These are phyloP conservation scores for Beauveria brongniartii DNA, from an alignment of 2,329 filamentous ascomycete species.

Conservation along the genomic window DNA sequence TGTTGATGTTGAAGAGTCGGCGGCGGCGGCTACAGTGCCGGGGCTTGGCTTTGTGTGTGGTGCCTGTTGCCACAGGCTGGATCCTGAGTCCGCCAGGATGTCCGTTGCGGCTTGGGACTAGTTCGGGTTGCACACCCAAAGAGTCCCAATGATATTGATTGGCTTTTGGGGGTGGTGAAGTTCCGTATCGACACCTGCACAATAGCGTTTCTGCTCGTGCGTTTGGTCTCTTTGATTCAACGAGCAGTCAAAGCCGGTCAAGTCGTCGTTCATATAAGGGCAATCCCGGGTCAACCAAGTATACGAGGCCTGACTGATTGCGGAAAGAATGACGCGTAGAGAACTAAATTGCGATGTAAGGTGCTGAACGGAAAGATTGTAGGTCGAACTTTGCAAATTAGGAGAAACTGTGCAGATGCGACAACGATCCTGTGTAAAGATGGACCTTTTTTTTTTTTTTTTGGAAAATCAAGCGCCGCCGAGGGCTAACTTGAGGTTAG, in stretches of 20 bases:
- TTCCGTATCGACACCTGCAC: not conserved
- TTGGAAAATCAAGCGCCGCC: not conserved
- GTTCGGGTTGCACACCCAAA: constrained; percentile 27
- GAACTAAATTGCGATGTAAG: not conserved
- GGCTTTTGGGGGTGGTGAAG: not conserved
- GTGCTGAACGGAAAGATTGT: not conserved
- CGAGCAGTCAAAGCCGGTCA: not conserved
- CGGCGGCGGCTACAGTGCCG: constrained; percentile 19
- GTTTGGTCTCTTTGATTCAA: not conserved
- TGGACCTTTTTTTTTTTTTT: not conserved
- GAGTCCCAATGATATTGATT: constrained; percentile 20
- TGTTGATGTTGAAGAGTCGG: constrained; percentile 24
- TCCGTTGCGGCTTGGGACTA: constrained; percentile 20
- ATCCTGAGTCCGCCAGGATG: constrained; percentile 27
- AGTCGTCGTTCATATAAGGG: not conserved
- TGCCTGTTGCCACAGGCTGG: constrained; percentile 29
- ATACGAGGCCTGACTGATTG: too few relatives aligned
- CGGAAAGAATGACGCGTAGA: too few relatives aligned
- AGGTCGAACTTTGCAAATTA: not conserved
- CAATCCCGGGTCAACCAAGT: not conserved
- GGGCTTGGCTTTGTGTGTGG: constrained; percentile 23
- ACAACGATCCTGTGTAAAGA: not conserved
- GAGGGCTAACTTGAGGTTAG: not conserved
- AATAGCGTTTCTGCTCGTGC: not conserved
- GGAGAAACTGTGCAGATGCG: not conserved